These are phyloP conservation scores for Kodamaea nitidulidarum DNA, from an alignment of 805 yeast genomes.

Conservation along the genomic window DNA sequence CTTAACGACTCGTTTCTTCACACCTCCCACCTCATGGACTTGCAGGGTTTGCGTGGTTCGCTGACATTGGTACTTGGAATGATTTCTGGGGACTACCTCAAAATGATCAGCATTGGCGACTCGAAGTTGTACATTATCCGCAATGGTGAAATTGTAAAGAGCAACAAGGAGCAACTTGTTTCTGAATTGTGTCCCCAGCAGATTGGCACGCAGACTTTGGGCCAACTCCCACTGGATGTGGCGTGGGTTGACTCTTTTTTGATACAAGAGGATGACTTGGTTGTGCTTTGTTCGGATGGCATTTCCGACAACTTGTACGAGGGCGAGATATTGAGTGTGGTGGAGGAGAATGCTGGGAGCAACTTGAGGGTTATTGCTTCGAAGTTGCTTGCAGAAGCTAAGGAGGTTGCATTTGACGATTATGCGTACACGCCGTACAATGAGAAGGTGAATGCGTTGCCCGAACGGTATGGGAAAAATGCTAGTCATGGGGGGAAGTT, in stretches of 20 bases:
- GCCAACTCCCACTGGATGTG: constrained; percentile 42
- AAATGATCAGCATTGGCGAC: constrained; percentile 52
- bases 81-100: constrained; percentile 45
- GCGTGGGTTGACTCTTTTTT: constrained; percentile 44
- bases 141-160: constrained; percentile 38
- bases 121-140: constrained; percentile 46
- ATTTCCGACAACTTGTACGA: constrained; percentile 50
- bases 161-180: constrained; percentile 46
- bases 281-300: constrained; percentile 51
- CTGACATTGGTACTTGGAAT: constrained; percentile 47
- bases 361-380: constrained; percentile 39
- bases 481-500: constrained; percentile 49
- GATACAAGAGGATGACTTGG: constrained; percentile 38
- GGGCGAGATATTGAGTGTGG: constrained; percentile 40
- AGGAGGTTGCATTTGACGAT: constrained; percentile 49
- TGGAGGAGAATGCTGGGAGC: constrained; percentile 31
- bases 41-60: constrained; percentile 45
- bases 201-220: constrained; percentile 48
- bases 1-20: constrained; percentile 47
- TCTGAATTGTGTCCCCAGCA: constrained; percentile 49
- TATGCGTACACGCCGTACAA: constrained; percentile 52
- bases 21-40: constrained; percentile 48
- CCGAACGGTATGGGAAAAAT: constrained; percentile 27
- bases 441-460: constrained; percentile 44
- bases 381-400: constrained; percentile 39